Conservation (phyloP, 2,329 filamentous ascomycete species). For the Cladosporium velox region DNA sequence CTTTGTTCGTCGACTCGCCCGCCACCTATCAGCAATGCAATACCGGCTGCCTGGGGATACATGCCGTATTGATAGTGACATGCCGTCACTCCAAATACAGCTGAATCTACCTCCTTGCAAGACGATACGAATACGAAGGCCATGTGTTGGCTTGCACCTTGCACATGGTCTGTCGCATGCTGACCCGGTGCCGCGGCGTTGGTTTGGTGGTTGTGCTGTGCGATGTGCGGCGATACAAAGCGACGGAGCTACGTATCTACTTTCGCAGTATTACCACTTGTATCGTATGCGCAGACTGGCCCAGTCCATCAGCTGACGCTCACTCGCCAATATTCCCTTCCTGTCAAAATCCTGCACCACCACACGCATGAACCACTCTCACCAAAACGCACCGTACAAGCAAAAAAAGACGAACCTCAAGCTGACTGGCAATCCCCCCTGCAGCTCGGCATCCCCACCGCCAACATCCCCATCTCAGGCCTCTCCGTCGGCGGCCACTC, state of each 20-base stretch:
- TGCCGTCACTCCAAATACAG: not conserved
- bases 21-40: not conserved
- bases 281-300: not conserved
- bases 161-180: not conserved
- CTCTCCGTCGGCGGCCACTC: conserved; percentile 69
- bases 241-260: not conserved
- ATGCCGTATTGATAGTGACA: not conserved
- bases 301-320: not conserved
- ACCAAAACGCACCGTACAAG: not conserved
- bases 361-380: not conserved
- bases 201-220: not conserved
- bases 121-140: not conserved
- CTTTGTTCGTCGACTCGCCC: not conserved
- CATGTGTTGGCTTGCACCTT: not conserved
- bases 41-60: not conserved
- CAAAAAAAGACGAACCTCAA: not conserved
- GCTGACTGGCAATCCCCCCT: not conserved
- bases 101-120: not conserved
- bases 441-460: conserved; percentile 92
- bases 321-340: not conserved
- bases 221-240: not conserved
- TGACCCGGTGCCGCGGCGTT: conserved; percentile 6
- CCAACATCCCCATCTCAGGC: conserved; percentile 72
- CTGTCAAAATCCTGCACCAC: conserved; percentile 1
- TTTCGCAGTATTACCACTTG: not conserved